phyloP scores from a whole-genome alignment of 331 rosid genomes.

The Saraca asoca region DNA sequence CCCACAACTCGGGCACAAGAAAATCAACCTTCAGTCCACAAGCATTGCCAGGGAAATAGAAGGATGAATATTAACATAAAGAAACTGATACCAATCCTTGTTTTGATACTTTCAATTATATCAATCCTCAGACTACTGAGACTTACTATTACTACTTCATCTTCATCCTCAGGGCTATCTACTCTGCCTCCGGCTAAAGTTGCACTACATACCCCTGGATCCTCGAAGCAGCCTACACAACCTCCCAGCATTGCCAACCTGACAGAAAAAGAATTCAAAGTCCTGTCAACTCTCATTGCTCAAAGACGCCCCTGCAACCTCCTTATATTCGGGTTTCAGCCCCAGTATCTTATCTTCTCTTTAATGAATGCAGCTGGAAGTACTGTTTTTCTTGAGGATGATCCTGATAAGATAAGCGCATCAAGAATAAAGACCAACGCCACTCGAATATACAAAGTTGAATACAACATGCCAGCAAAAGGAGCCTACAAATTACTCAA shows the following conservation, averaged over 20 bases:
- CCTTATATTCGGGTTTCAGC: slow-evolving; percentile 76
- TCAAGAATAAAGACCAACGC: slow-evolving; percentile 46
- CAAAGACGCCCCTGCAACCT: slow-evolving; percentile 79
- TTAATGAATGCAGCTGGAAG: slow-evolving; percentile 67
- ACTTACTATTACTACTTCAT: slow-evolving; percentile 52
- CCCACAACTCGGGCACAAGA: slow-evolving; percentile 37
- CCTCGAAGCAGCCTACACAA: slow-evolving; percentile 30
- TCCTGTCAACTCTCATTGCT: slow-evolving; percentile 58
- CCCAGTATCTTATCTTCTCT: slow-evolving; percentile 64
- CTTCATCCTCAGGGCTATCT: slow-evolving; percentile 42
- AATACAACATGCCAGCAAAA: slow-evolving; percentile 60
- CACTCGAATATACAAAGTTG: slow-evolving; percentile 56
- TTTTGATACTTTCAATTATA: slow-evolving; percentile 62
- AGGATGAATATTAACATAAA: slow-evolving; percentile 58
- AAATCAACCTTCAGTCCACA: slow-evolving; percentile 38
- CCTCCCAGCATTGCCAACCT: slow-evolving; percentile 40
- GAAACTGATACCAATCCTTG: slow-evolving; percentile 66
- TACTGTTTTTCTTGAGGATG: slow-evolving; percentile 70
- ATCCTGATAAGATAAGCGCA: slow-evolving; percentile 39
- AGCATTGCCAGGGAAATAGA: slow-evolving; percentile 42
- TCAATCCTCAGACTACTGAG: slow-evolving; percentile 66
- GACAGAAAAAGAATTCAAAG: slow-evolving; percentile 64
- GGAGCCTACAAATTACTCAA: slow-evolving; percentile 66
- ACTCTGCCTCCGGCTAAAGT: slow-evolving; percentile 36
- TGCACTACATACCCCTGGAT: slow-evolving; percentile 22